Base-by-base conservation (phyloP, 2,329 filamentous ascomycete species). In the Exophiala viscosa region DNA sequence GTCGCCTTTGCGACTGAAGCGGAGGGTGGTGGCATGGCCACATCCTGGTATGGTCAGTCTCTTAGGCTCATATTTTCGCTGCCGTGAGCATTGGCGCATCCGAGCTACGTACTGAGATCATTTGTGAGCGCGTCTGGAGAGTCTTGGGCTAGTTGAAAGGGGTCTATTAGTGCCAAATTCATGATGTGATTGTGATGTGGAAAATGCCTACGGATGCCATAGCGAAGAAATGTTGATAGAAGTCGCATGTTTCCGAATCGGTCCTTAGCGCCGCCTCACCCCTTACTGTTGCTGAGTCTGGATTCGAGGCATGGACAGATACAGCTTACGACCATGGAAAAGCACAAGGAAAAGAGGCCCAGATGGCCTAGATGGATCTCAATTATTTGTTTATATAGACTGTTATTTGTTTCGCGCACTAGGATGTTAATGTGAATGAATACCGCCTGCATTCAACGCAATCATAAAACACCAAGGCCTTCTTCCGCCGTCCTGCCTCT, bases 1-100 rank as follows among this genome's bases (percentile, higher is more conserved):
- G 72, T 99, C 92, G 70, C 93, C 93, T 67, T 86, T 88, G 67
- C 90, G 88, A 67, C 92, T 96, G 79, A 99, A 99, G 60, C 92
- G 89, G 54, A 85, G 75, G 64, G 80, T 84, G 33, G 82, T 83
- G 44, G 82, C 80, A 70, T 84, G 82, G 44, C 83, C 82, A 65
- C 78, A 82, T 63, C 76, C 79, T 82, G 51, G 32, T 43, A 33
- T 6, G 48, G 42, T 50, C 45, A 52, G 48, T 39, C 31, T 28
- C 23, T 28, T 28, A 7, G 23, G 2, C 23, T 5, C 23, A 28
- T 28, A 28, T 28, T 32, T 34, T 5, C 10, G 44, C 31, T 28
- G 23, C 9, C 31, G 15, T 28, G 47, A 32, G 15, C 10, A 13
- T 15, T 20, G 3, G 15, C 2, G 34, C 11, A n/a, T 8, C 17